These are phyloP conservation scores for Scedosporium aurantiacum DNA, from an alignment of 2,329 filamentous ascomycete species.

Conservation along the genomic window DNA sequence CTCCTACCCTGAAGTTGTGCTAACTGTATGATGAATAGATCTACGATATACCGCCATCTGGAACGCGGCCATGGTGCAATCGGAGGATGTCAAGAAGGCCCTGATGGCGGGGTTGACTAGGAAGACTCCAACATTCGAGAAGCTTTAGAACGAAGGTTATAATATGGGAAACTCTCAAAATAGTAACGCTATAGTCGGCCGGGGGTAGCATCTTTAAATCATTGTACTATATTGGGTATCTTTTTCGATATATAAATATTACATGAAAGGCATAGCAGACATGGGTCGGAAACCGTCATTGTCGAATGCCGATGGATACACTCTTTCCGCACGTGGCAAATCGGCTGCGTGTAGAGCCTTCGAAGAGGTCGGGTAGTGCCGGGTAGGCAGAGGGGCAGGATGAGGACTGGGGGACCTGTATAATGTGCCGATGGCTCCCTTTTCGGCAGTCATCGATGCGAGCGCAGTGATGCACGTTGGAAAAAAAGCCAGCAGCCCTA, in stretches of 20 bases:
- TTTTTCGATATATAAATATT: background rate
- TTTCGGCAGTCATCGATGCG: background rate
- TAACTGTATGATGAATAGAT: slow-evolving; percentile 26
- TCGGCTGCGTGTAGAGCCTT: background rate
- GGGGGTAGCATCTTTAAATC: background rate
- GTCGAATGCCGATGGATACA: background rate
- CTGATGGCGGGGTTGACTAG: slow-evolving; percentile 68
- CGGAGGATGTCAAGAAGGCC: slow-evolving; percentile 62
- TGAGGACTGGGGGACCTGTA: background rate
- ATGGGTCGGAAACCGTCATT: background rate
- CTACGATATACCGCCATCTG: slow-evolving; percentile 76
- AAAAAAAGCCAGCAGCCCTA: slow-evolving; percentile 12
- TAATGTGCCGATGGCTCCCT: background rate
- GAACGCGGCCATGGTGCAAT: slow-evolving; percentile 79
- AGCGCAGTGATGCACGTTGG: background rate
- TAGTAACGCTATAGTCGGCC: background rate
- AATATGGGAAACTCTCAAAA: background rate
- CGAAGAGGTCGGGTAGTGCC: background rate
- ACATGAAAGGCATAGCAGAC: background rate
- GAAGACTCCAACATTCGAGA: slow-evolving; percentile 72
- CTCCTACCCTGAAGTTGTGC: background rate
- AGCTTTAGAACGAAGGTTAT: slow-evolving; percentile 43
- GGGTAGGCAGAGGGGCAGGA: background rate
- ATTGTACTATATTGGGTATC: slow-evolving; percentile 3
- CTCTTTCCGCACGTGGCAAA: background rate